These are phyloP conservation scores for Pulicaria dysenterica DNA, from an alignment of 129 eudicot species.

Conservation along the genomic window DNA sequence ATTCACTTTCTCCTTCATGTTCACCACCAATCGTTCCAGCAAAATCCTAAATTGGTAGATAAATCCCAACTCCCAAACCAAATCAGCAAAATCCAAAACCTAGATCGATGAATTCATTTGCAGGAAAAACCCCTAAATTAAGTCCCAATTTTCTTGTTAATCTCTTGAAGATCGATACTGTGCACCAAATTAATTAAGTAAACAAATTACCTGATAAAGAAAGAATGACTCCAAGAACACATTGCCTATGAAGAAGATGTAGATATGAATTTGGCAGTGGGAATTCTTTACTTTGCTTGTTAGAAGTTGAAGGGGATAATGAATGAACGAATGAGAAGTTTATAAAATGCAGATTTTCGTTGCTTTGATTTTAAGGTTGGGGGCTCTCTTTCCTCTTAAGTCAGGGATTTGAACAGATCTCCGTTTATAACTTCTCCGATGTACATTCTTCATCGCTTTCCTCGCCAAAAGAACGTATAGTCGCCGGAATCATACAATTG, in stretches of 20 bases:
- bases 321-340: constrained; percentile 23
- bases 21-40: constrained; percentile 65
- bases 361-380: constrained; percentile 35
- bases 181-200: not conserved
- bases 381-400: constrained; percentile 38
- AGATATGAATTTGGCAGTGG: constrained; percentile 18
- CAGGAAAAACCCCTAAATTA: too few species aligned
- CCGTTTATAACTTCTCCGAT: too few species aligned
- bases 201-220: constrained; percentile 38
- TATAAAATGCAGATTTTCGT: not conserved
- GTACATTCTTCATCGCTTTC: too few species aligned
- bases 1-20: constrained; percentile 91
- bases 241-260: constrained; percentile 26
- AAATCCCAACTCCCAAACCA: too few species aligned
- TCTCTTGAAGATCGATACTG: too few species aligned
- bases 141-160: too few species aligned
- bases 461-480: too few species aligned
- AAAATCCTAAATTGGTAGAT: too few species aligned
- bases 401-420: too few species aligned
- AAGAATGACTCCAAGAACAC: constrained; percentile 40
- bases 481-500: too few species aligned
- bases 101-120: too few species aligned
- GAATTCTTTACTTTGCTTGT: constrained; percentile 47
- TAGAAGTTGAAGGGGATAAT: constrained; percentile 27
- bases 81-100: too few species aligned